Evolutionary conservation across 2,329 filamentous ascomycete genomes (phyloP), one percentile per base, ranked within the genome.

Genomic region (Fulvia fulva): DNA sequence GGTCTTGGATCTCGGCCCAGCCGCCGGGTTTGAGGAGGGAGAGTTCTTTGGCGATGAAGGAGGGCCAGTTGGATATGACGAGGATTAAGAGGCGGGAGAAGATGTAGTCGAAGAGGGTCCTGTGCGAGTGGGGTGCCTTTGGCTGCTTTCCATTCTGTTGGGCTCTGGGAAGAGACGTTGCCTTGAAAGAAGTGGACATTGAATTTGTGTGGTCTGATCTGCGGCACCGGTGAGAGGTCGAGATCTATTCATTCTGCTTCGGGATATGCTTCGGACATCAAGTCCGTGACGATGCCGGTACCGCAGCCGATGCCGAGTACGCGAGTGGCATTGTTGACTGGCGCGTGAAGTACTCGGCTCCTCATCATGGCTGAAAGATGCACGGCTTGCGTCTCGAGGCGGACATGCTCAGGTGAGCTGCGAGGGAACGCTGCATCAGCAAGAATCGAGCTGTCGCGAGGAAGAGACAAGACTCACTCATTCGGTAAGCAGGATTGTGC

Each of bases 221-320:
- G 16, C 26, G 59, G 59, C 4, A 68, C 61, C 21, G 51, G 9
- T 25, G 55, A 60, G 30, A 74, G 65, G 57, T 77, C 75, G 25
- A 71, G 71, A 41, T 69, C 74, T 51, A 67, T 67, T 7, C 75
- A 67, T 51, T 72, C 63, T 12, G 71, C 65, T 12, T 70, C 57
- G 43, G 60, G 63, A 45, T 54, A 61, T n/a, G 37, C 56, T 16
- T 23, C 51, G 26, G 58, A 59, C 28, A 64, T 57, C 23, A 58
- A 50, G 49, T 55, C 60, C 72, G 51, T 77, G 68, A 58, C 28
- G 32, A 57, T 54, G n/a, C 65, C 65, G 16, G 62, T 58, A 74
- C 78, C 59, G 51, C 63, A 57, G 30, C 59, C 45, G 25, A 60
- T 51, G 28, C 59, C 46, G 30, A 57, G 49, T 4, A 59, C 28